Conservation (phyloP, 2,329 filamentous ascomycete genomes). For the Stagonosporopsis rhizophila region DNA sequence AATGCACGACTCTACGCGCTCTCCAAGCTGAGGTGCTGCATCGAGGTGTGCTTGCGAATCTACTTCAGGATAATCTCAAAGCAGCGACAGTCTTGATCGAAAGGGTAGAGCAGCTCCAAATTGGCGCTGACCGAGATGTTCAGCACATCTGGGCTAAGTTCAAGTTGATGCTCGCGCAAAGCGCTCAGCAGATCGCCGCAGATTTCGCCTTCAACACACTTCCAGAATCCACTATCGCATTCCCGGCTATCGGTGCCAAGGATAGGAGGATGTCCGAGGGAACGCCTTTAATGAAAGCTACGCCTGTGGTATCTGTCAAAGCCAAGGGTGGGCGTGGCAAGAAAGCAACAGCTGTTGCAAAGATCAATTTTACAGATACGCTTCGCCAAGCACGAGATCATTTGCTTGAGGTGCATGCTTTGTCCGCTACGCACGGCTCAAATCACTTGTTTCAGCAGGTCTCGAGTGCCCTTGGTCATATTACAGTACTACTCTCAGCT, state of each 20-base stretch:
- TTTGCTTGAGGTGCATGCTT: constrained; percentile 68
- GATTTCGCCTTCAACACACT: constrained; percentile 89
- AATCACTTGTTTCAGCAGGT: constrained; percentile 63
- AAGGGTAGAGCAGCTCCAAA: constrained; percentile 33
- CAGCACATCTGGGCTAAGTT: constrained; percentile 68
- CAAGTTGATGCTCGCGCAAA: constrained; percentile 71
- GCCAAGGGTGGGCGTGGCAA: constrained; percentile 33
- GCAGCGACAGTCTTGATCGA: constrained; percentile 38
- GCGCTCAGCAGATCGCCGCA: constrained; percentile 73
- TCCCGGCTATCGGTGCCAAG: constrained; percentile 67
- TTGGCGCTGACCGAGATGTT: constrained; percentile 52
- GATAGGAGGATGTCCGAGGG: constrained; percentile 39
- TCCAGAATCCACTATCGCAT: constrained; percentile 90
- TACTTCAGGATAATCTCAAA: constrained; percentile 42
- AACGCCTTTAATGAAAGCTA: constrained; percentile 20
- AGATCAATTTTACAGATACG: constrained; percentile 62
- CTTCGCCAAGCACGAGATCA: constrained; percentile 71
- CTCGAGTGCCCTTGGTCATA: constrained; percentile 45
- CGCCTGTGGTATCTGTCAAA: constrained; percentile 15
- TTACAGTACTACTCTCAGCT: constrained; percentile 51
- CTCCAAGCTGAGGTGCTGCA: constrained; percentile 59
- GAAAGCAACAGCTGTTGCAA: constrained; percentile 23
- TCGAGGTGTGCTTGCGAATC: constrained; percentile 57
- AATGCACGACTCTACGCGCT: constrained; percentile 50
- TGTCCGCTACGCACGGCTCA: constrained; percentile 61